Base-by-base conservation (phyloP, 192 early-diverging fungal genomes). In the Linnemannia schmuckeri region DNA sequence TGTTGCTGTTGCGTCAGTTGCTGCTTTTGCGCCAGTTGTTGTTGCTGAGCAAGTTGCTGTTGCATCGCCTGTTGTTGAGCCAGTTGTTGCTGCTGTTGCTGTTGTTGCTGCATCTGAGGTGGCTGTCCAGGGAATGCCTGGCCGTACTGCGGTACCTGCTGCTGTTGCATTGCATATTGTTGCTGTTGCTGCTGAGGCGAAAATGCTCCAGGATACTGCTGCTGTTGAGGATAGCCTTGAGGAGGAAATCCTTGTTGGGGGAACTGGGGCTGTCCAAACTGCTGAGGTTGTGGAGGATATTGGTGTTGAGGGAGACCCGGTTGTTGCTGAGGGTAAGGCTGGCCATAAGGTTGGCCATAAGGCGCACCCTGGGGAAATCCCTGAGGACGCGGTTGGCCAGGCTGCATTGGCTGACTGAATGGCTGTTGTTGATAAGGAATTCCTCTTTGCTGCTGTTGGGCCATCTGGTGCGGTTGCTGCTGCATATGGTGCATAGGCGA, bases 191-290 rank as follows among this genome's bases (percentile, higher is more conserved):
- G 76, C 54, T 87, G 85, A 37, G 70, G 41, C 35, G 76, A 79
- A 22, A 76, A 55, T 9, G 68, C 68, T 42, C 47, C 63, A 63
- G 73, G 35, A 47, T 79, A 72, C 15, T 18, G 74, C 52, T 78
- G 82, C 66, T 89, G 82, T 70, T 84, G 82, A 79, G 80, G 88
- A 52, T 74, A 89, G n/a, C 72, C 78, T 27, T 81, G 79, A 24
- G 76, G 40, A n/a, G 47, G 27, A 35, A 77, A 74, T 37, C 78
- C 75, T 72, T 72, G 75, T 47, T 88, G 87, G 12, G 57, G 78
- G 52, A 83, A 81, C 30, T 79, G 74, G 27, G 82, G 44, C 41
- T 84, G 82, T 33, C 68, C 78, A 68, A 85, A 85, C 40, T 78
- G 74, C 44, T 74, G 80, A 49, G 46, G 81, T 6, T 81, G 88